These are phyloP conservation scores for Trametes meyenii DNA, from an alignment of 768 basidiomycete species.

Conservation along the genomic window DNA sequence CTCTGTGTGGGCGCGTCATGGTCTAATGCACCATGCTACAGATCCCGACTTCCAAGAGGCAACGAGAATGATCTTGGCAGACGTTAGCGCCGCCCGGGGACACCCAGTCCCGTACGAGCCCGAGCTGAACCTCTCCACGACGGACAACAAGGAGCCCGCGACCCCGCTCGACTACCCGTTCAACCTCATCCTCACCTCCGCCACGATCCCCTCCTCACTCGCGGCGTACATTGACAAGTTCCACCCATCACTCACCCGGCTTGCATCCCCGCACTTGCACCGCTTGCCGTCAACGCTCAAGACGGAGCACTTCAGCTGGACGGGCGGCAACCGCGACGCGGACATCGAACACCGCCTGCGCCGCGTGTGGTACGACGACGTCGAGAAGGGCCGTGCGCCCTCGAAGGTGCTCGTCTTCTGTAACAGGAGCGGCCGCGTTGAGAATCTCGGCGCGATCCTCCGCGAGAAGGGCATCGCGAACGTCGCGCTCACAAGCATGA, in stretches of 20 bases:
- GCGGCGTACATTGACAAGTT: constrained; percentile 60
- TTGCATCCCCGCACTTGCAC: constrained; percentile 82
- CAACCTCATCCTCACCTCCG: constrained; percentile 80
- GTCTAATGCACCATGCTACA: constrained; percentile 34
- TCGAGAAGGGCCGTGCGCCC: constrained; percentile 34
- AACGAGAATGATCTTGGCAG: constrained; percentile 69
- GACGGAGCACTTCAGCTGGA: constrained; percentile 75
- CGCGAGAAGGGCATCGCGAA: constrained; percentile 61
- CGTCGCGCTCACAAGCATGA: constrained; percentile 65
- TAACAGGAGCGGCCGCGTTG: constrained; percentile 73
- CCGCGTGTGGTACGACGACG: constrained; percentile 73
- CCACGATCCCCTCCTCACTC: constrained; percentile 83
- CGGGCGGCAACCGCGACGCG: constrained; percentile 78
- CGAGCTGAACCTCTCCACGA: constrained; percentile 21
- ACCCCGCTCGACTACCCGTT: constrained; percentile 64
- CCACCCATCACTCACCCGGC: constrained; percentile 67
- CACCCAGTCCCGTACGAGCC: constrained; percentile 39
- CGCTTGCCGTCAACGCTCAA: constrained; percentile 70
- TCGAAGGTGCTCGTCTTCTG: constrained; percentile 83
- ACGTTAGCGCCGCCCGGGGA: constrained; percentile 68
- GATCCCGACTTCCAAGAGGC: constrained; percentile 83
- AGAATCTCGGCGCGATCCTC: constrained; percentile 61
- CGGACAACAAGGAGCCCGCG: neutral
- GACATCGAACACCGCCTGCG: constrained; percentile 79
- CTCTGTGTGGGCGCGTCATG: no score